phyloP scores from a whole-genome alignment of 805 yeast genomes.

The Metschnikowia anglica region DNA sequence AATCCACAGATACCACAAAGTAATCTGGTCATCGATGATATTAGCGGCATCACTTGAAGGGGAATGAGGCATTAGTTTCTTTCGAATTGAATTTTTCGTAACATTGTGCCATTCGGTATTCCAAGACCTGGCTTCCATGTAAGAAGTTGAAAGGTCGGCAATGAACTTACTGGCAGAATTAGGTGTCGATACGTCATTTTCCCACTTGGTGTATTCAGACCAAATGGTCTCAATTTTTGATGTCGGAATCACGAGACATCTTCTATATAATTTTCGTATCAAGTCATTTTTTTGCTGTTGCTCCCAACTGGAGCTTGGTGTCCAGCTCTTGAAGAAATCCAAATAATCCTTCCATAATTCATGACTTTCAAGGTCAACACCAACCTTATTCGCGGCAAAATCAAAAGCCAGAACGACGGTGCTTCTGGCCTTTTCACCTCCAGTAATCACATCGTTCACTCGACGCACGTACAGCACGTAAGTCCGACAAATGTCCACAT shows the following conservation, averaged over 20 bases:
- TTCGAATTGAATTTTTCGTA: slow-evolving; percentile 48
- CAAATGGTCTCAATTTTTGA: slow-evolving; percentile 73
- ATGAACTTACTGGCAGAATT: slow-evolving; percentile 81
- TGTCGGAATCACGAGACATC: slow-evolving; percentile 73
- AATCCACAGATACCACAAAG: slow-evolving; percentile 72
- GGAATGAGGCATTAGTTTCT: slow-evolving; percentile 35
- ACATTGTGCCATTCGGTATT: slow-evolving; percentile 66
- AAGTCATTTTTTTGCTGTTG: slow-evolving; percentile 76
- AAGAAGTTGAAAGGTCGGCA: slow-evolving; percentile 76
- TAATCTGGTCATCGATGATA: slow-evolving; percentile 42
- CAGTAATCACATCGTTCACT: slow-evolving; percentile 66
- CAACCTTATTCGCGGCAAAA: slow-evolving; percentile 74
- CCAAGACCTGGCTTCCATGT: slow-evolving; percentile 83
- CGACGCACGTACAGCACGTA: slow-evolving; percentile 78
- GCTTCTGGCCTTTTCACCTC: slow-evolving; percentile 77
- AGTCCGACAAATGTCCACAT: slow-evolving; percentile 70
- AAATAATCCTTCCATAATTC: slow-evolving; percentile 80
- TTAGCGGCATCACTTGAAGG: slow-evolving; percentile 22
- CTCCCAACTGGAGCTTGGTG: slow-evolving; percentile 79
- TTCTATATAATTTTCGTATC: slow-evolving; percentile 69
- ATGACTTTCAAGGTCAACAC: slow-evolving; percentile 71
- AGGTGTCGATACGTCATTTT: slow-evolving; percentile 62
- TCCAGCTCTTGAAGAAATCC: slow-evolving; percentile 75
- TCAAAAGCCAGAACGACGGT: slow-evolving; percentile 80
- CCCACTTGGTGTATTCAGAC: slow-evolving; percentile 81